Conservation (phyloP, 2,329 filamentous ascomycete species). For the Penicillium griseofulvum region DNA sequence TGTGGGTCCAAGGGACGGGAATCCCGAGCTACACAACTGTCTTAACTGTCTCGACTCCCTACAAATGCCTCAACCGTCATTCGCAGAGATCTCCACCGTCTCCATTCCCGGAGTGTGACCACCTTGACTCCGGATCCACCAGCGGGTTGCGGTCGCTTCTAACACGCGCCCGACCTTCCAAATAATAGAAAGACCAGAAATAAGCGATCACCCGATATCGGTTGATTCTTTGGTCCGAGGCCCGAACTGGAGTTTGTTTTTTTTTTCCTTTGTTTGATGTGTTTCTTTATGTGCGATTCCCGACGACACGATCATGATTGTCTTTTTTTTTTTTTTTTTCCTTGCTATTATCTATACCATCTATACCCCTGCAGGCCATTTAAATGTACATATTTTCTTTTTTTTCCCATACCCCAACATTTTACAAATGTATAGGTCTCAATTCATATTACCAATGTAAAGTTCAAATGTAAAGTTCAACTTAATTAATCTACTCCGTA, state of each 20-base stretch:
- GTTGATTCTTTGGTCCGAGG: not conserved
- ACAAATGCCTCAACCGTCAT: not conserved
- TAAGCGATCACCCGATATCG: not conserved
- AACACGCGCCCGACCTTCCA: not conserved
- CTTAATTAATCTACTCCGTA: no score
- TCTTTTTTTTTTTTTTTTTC: not conserved
- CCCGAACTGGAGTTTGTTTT: not conserved
- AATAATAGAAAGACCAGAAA: not conserved
- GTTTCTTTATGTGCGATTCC: not conserved
- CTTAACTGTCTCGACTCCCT: not conserved
- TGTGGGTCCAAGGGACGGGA: slow-evolving; percentile 2
- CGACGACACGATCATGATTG: slow-evolving; percentile 5
- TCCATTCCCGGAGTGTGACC: not conserved
- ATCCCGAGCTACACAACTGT: not conserved
- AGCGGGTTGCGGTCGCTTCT: not conserved
- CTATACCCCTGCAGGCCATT: slow-evolving; percentile 1
- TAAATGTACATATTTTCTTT: not conserved
- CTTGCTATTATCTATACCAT: not conserved
- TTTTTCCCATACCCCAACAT: not conserved
- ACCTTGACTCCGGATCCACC: not conserved
- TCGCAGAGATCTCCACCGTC: not conserved
- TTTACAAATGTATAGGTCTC: not conserved
- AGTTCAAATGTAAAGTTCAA: no score
- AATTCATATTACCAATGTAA: not conserved
- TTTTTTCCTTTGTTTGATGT: not conserved